Percentiles rank a stretch among this genome's conserved stretches.
Conservation (phyloP, 2,329 filamentous ascomycete genomes). For the Fusarium sp. region DNA sequence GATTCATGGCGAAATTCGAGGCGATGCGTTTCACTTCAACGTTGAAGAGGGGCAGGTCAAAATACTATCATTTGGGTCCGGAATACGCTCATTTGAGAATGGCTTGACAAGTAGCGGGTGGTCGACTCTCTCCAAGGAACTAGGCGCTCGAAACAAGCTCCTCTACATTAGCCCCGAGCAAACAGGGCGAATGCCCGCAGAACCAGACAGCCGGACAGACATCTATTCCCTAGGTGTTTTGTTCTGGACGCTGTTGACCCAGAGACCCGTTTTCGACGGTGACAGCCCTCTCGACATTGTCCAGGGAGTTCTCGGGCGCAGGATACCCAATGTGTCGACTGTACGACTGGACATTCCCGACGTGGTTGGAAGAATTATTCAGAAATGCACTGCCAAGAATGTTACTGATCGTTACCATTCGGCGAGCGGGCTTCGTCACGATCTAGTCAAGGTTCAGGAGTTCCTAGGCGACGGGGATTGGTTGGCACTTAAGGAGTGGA, state of each 20-base stretch:
- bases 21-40: slow-evolving; percentile 92
- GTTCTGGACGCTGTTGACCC: slow-evolving; percentile 88
- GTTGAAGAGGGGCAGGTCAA: slow-evolving; percentile 77
- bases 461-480: slow-evolving; percentile 81
- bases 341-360: slow-evolving; percentile 88
- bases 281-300: slow-evolving; percentile 88
- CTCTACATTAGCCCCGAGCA: slow-evolving; percentile 95
- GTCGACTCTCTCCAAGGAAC: slow-evolving; percentile 83
- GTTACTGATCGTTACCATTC: slow-evolving; percentile 92
- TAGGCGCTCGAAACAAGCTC: slow-evolving; percentile 89
- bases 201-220: slow-evolving; percentile 91
- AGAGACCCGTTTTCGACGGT: slow-evolving; percentile 83
- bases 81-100: slow-evolving; percentile 89
- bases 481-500: slow-evolving; percentile 77
- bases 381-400: slow-evolving; percentile 92
- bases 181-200: slow-evolving; percentile 90
- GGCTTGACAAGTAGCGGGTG: slow-evolving; percentile 88
- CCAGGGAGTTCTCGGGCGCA: slow-evolving; percentile 85
- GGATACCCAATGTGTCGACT: slow-evolving; percentile 80
- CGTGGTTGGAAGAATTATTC: slow-evolving; percentile 83
- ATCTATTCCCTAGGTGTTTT: slow-evolving; percentile 92
- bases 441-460: slow-evolving; percentile 79
- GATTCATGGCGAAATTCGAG: slow-evolving; percentile 90
- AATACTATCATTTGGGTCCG: slow-evolving; percentile 87
- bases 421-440: slow-evolving; percentile 85